A percentile compares a stretch with the other conserved stretches of the same genome.
phyloP scores from a whole-genome alignment of 169 alveolate genomes.

The Sarcocystis neurona region DNA sequence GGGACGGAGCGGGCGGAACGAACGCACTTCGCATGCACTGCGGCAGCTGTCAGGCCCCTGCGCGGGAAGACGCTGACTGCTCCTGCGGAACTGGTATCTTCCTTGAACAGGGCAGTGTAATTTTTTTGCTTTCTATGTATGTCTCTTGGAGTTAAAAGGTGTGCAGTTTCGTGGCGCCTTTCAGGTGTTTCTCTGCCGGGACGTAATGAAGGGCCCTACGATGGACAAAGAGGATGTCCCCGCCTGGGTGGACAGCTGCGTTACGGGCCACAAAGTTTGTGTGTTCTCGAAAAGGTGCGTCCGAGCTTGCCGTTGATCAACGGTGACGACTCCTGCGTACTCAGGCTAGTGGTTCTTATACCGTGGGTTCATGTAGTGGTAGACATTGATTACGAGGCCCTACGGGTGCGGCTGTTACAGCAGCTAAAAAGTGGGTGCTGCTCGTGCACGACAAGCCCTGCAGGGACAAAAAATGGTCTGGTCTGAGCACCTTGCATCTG shows the following conservation, averaged over 20 bases:
- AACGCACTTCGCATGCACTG: no score
- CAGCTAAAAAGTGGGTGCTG: no score
- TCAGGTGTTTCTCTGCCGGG: background rate
- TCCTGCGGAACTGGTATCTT: no score
- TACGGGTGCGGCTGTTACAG: background rate
- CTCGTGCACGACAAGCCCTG: no score
- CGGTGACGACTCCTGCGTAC: background rate
- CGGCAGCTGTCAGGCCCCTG: no score
- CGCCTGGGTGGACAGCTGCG: constrained; percentile 36
- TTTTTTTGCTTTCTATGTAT: no score
- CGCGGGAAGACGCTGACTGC: no score
- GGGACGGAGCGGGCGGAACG: no score
- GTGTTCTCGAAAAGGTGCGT: constrained; percentile 56
- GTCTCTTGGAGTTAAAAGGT: background rate
- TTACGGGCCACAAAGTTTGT: constrained; percentile 23
- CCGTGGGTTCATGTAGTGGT: background rate
- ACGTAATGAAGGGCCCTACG: background rate
- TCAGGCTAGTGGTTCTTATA: no score
- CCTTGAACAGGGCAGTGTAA: no score
- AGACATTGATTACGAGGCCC: background rate
- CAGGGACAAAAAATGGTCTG: no score
- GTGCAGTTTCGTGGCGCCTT: background rate
- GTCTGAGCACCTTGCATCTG: no score
- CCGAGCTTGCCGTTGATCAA: background rate
- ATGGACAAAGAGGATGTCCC: constrained; percentile 35